Base-by-base conservation (phyloP, 2,329 filamentous ascomycete genomes). In the Diaporthe sp. region DNA sequence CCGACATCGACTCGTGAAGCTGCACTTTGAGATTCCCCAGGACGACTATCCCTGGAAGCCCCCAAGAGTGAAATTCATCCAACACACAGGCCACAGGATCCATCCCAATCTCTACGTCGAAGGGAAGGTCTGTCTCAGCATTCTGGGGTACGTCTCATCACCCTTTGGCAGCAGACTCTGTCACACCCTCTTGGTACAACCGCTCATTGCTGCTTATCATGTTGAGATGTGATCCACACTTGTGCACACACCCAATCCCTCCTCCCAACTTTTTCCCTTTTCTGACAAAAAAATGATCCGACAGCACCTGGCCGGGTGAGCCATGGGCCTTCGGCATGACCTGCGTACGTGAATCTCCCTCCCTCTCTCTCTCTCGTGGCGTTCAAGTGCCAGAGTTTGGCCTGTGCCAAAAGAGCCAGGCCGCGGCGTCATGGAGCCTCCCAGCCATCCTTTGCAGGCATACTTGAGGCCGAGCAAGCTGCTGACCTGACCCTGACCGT, bases 81-180 rank as follows among this genome's bases (percentile, higher is more conserved):
- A 62, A 31, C 25, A 62, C 39, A 46, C 25, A 3, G 59, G 59
- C 39, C 8, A 31, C n/a, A 62, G 59, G 15, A 46, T 62, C 12
- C 59, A 62, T 46, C 59, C 59, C 6, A 62, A 62, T 22, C 25
- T 62, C 5, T 62, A 62, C 39, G 15, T 13, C 5, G 25, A 46
- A 12, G 59, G 59, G 0, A 44, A 31, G 39, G 59, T 62, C 59
- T 62, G 59, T 19, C 59, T 62, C 59, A 62, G 59, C 39, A 62
- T 62, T 31, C 39, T 62, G 9, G 39, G 39, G 59, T 62, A 44
- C 2, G 59, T 62, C 59, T 59, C 46, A 51, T 51, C 46, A n/a
- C 46, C 46, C 19, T 51, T 15, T 51, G 19, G 9, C 13, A 13
- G 34, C 34, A 34, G 31, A 31, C 31, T 31, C 31, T 31, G 31